Evolutionary conservation across 306 rosid species (phyloP).

Genomic region (Vigna unguiculata): DNA sequence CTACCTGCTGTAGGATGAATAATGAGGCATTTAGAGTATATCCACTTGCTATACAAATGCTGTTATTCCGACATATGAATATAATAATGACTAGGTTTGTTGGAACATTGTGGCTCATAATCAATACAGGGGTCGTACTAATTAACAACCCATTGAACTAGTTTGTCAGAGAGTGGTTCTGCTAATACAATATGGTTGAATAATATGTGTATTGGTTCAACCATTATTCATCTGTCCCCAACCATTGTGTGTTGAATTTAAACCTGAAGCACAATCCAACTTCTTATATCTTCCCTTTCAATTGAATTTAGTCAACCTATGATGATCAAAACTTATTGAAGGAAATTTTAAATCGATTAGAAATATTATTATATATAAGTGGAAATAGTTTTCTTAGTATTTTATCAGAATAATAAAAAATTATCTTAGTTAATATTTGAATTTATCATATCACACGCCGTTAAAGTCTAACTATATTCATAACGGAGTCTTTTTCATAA

Average conservation of each 20-base stretch:
- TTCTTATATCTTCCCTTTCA: too few relatives aligned
- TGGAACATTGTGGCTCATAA: constrained; percentile 41
- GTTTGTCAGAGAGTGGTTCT: constrained; percentile 11
- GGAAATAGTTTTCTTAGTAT: too few relatives aligned
- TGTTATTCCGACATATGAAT: not conserved
- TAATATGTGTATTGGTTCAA: constrained; percentile 39
- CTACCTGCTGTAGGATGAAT: constrained; percentile 2
- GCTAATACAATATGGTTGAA: constrained; percentile 6
- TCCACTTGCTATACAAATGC: not conserved
- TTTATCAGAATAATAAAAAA: too few relatives aligned
- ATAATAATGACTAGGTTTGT: constrained; percentile 29
- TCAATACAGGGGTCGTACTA: not conserved
- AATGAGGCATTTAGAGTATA: not conserved
- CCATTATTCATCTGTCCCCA: constrained; percentile 17
- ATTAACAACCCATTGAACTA: constrained; percentile 7
- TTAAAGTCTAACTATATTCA: too few relatives aligned
- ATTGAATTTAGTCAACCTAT: too few relatives aligned
- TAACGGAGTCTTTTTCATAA: too few relatives aligned
- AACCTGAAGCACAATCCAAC: not conserved
- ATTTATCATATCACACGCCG: too few relatives aligned
- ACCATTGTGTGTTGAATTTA: not conserved
- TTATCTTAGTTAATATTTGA: too few relatives aligned
- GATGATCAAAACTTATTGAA: too few relatives aligned
- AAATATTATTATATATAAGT: too few relatives aligned
- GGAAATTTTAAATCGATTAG: too few relatives aligned